These are phyloP conservation scores for Arctium lappa DNA, from an alignment of 129 eudicot genomes.

Conservation along the genomic window DNA sequence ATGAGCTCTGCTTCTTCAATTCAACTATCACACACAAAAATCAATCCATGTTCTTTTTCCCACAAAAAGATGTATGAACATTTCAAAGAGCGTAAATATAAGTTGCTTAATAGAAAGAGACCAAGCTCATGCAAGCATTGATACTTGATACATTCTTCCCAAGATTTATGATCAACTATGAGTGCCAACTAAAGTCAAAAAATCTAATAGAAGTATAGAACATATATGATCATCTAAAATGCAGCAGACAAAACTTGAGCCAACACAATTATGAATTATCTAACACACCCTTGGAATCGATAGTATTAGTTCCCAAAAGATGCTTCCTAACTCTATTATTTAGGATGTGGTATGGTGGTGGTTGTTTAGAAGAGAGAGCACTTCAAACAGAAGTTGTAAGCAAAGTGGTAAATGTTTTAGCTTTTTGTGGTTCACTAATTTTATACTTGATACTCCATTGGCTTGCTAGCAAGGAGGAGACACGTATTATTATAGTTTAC, in stretches of 20 bases:
- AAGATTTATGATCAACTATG: no score
- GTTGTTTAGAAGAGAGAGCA: no score
- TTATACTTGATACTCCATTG: no score
- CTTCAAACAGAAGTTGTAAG: no score
- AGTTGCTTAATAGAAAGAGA: not conserved
- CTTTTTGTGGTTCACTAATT: no score
- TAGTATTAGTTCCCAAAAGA: not conserved
- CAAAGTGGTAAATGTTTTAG: no score
- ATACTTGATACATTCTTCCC: not conserved
- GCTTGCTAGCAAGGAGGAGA: no score
- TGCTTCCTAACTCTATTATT: not conserved
- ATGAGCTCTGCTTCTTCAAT: slow-evolving; percentile 86
- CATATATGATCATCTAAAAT: no score
- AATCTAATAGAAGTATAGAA: no score
- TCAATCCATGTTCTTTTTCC: not conserved
- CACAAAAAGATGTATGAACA: not conserved
- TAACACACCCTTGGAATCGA: not conserved
- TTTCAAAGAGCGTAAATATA: not conserved
- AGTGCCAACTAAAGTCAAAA: no score
- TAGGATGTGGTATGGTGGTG: not conserved
- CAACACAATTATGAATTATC: not conserved
- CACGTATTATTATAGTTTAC: no score
- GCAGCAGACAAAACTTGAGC: not conserved
- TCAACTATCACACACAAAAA: slow-evolving; percentile 57
- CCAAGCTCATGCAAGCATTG: not conserved